These are phyloP conservation scores for Gossypium anomalum DNA, from an alignment of 345 rosid species.

Conservation along the genomic window DNA sequence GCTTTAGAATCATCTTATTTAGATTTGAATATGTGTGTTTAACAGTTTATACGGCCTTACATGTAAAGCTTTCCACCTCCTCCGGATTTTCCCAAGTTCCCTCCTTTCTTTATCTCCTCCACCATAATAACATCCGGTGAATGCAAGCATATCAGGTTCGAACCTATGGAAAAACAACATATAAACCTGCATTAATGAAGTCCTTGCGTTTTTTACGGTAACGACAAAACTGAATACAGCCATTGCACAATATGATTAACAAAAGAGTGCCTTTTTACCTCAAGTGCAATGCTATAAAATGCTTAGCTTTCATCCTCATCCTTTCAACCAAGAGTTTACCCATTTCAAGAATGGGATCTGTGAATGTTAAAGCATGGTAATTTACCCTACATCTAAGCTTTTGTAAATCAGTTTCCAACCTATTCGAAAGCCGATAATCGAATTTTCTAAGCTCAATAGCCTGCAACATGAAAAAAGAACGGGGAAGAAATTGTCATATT, in stretches of 20 bases:
- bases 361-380: conserved; percentile 75
- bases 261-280: conserved; percentile 38
- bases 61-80: conserved; percentile 83
- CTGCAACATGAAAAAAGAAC: conserved; percentile 30
- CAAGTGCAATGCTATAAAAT: conserved; percentile 80
- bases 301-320: conserved; percentile 60
- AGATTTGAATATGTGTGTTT: neutral
- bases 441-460: conserved; percentile 83
- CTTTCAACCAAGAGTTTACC: conserved; percentile 62
- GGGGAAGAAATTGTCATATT: neutral
- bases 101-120: conserved; percentile 79
- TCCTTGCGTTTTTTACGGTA: neutral
- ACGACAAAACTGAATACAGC: too few species aligned
- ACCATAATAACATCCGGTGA: conserved; percentile 89
- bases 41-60: conserved; percentile 38
- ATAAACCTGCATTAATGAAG: conserved; percentile 5
- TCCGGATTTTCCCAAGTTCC: conserved; percentile 72
- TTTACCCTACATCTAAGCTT: conserved; percentile 92
- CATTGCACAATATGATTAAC: neutral
- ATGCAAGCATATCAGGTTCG: conserved; percentile 96
- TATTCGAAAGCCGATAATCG: conserved; percentile 87
- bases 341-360: conserved; percentile 55
- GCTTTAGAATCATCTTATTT: neutral
- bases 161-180: conserved; percentile 42
- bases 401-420: conserved; percentile 62